These are phyloP conservation scores for Colletotrichum truncatum DNA, from an alignment of 2,329 filamentous ascomycete genomes.

Conservation along the genomic window DNA sequence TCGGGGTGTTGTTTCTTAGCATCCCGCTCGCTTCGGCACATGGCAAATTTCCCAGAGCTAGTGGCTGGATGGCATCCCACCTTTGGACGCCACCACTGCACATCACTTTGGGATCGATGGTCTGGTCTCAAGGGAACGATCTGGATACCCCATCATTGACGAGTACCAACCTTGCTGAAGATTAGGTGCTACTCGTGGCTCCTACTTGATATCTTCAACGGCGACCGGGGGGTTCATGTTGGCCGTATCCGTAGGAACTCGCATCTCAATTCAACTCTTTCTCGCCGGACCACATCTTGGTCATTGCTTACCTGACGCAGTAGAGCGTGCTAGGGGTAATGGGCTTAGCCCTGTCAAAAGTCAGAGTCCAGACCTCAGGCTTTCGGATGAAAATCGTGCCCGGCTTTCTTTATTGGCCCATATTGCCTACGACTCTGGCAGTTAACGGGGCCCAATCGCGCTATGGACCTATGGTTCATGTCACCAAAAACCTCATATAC, in stretches of 20 bases:
- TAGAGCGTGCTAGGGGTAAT: neutral
- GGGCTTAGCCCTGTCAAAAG: slow-evolving; percentile 13
- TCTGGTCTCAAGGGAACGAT: neutral
- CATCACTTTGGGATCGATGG: neutral
- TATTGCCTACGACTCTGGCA: slow-evolving; percentile 11
- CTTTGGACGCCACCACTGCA: slow-evolving; percentile 11
- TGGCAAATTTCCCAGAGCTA: slow-evolving; percentile 7
- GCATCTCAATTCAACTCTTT: neutral
- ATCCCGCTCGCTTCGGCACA: slow-evolving; percentile 17
- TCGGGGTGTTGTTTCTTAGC: neutral
- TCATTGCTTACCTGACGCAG: slow-evolving; percentile 1
- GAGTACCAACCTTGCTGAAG: neutral
- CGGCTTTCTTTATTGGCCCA: slow-evolving; percentile 12
- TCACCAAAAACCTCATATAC: neutral
- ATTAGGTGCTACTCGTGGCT: neutral
- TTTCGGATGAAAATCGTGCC: slow-evolving; percentile 15
- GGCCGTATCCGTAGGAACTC: neutral
- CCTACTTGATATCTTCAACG: neutral
- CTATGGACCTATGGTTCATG: neutral
- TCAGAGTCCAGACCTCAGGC: slow-evolving; percentile 18
- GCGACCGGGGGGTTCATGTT: neutral
- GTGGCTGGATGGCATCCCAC: slow-evolving; percentile 7
- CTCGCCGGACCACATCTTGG: slow-evolving; percentile 2
- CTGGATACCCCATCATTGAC: slow-evolving; percentile 3
- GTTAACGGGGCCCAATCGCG: neutral